These are phyloP conservation scores for Coemansia sp. DNA, from an alignment of 192 early-diverging fungal species.

Conservation along the genomic window DNA sequence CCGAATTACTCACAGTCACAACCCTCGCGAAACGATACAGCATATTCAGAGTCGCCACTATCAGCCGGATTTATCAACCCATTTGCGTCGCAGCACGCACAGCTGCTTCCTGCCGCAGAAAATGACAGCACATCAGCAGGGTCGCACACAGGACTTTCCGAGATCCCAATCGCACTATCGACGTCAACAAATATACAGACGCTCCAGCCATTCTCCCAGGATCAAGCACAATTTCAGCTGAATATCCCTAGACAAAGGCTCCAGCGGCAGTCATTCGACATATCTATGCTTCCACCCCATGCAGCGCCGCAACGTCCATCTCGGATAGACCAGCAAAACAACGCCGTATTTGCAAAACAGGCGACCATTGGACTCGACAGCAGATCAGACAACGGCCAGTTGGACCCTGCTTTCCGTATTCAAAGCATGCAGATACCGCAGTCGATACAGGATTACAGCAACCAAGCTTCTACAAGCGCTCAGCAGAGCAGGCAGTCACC, in stretches of 20 bases:
- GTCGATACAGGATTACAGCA: conserved; percentile 2
- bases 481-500: conserved; percentile 9
- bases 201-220: conserved; percentile 6
- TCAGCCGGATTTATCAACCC: conserved; percentile 9
- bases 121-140: not conserved
- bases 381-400: not conserved
- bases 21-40: not conserved
- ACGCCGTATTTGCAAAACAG: not conserved
- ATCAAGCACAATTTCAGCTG: conserved; percentile 12
- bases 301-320: not conserved
- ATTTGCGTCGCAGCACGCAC: conserved; percentile 4
- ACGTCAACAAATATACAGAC: conserved; percentile 12
- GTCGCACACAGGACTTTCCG: not conserved
- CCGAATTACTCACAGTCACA: conserved; percentile 1
- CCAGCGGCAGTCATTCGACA: conserved; percentile 38
- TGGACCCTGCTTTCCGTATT: not conserved
- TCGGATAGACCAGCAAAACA: conserved; percentile 2
- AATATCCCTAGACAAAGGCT: conserved; percentile 4
- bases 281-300: conserved; percentile 18
- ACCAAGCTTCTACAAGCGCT: not conserved
- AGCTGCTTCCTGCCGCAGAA: not conserved
- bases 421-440: not conserved
- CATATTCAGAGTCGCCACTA: conserved; percentile 1
- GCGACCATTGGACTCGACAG: not conserved
- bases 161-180: conserved; percentile 4